Evolutionary conservation across 2,329 filamentous ascomycete species (phyloP), one percentile per base, ranked within the genome.

Genomic region (Byssochlamys sp.): DNA sequence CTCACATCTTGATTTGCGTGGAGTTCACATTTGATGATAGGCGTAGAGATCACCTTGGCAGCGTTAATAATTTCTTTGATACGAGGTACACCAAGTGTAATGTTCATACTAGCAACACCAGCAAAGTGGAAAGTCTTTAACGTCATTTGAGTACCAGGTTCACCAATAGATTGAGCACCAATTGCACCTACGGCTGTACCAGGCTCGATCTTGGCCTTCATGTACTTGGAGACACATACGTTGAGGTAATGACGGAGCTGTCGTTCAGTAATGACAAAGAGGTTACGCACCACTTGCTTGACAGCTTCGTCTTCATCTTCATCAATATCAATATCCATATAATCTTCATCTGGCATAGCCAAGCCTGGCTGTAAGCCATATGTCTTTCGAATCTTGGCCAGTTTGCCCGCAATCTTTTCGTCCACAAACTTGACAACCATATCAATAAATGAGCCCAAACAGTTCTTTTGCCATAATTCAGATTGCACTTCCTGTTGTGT

Each of bases 51-150:
- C 54, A 80, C 79, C 71, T 90, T 95, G 7, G 91, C 96, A 4
- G 94, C 94, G 75, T 99, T 99, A 84, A 99, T 99, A 65, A 99
- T 99, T 80, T 99, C 94, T 77, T 99, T 99, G 79, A 99, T 99
- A 86, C 94, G 92, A 1, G 94, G 94, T 5, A 99, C 94, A 89
- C 94, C 94, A 70, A 96, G 90, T 0, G 94, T 99, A 70, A 99
- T 96, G 81, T 90, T 96, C 94, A 99, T 97, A 72, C 92, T 92
- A 51, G 94, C 94, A 62, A 99, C 94, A 88, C 94, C 94, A 70
- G 94, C 94, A 79, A 99, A 99, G 88, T 97, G 94, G 84, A 97
- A 97, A 70, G 94, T 97, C 77, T 97, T 97, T 62, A 99, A 78
- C 1, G 94, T 99, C 94, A 99, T 99, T 74, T 99, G 94, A 0